These are phyloP conservation scores for Botrytis cinerea DNA, from an alignment of 2,329 filamentous ascomycete genomes.

Conservation along the genomic window DNA sequence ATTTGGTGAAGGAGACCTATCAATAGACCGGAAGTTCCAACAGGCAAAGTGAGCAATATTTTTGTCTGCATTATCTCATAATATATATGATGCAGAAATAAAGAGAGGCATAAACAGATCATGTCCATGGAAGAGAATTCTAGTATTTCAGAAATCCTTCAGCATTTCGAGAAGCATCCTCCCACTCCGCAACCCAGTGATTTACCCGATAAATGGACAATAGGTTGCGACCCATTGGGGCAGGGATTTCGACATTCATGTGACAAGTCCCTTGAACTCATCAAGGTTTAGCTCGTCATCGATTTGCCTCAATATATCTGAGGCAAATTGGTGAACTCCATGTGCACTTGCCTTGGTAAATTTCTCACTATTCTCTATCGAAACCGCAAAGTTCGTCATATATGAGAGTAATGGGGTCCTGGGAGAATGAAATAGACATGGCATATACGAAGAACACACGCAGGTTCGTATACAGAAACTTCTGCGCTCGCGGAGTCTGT, in stretches of 20 bases:
- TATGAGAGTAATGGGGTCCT: neutral
- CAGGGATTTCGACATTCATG: neutral
- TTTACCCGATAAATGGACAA: neutral
- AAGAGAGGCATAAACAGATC: neutral
- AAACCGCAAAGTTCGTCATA: neutral
- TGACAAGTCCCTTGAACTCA: neutral
- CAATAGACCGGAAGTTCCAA: neutral
- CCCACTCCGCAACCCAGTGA: neutral
- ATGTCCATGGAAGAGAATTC: neutral
- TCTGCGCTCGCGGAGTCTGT: neutral
- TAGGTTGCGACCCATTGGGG: neutral
- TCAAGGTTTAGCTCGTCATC: neutral
- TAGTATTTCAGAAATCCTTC: neutral
- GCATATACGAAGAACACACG: neutral
- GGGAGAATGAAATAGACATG: neutral
- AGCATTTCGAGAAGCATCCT: neutral
- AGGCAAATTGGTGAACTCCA: neutral
- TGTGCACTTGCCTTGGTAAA: neutral
- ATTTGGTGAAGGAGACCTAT: neutral
- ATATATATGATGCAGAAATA: too few species aligned
- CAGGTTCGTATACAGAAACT: neutral
- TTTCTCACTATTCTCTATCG: neutral
- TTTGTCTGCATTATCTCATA: neutral
- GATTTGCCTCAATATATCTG: neutral
- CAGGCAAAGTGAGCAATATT: neutral